phyloP scores from a whole-genome alignment of 345 rosid genomes.

The Isatis tinctoria region DNA sequence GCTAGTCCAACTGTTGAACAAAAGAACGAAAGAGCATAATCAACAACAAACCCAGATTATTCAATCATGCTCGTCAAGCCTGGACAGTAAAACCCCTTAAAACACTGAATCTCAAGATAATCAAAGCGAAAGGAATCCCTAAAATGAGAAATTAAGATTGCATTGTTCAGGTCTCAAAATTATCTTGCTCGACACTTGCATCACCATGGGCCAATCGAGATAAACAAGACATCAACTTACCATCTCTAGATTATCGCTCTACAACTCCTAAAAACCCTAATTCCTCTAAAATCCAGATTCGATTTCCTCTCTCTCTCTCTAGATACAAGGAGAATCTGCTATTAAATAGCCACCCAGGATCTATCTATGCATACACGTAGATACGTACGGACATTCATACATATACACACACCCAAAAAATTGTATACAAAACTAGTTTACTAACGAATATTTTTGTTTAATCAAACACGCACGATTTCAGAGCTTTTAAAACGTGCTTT shows the following conservation, averaged over 20 bases:
- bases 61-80: too few species aligned
- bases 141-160: conserved; percentile 1
- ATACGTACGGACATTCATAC: conserved; percentile 24
- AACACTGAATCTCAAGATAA: too few species aligned
- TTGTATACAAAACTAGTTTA: too few species aligned
- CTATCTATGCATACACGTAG: conserved; percentile 24
- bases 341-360: conserved; percentile 14
- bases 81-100: too few species aligned
- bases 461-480: too few species aligned
- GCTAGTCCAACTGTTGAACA: too few species aligned
- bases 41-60: too few species aligned
- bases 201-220: conserved; percentile 11
- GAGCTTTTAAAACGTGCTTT: too few species aligned
- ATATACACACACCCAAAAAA: too few species aligned
- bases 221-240: conserved; percentile 11
- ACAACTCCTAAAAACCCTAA: conserved; percentile 8
- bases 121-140: too few species aligned
- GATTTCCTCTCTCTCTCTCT: background rate
- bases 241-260: conserved; percentile 30
- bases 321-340: conserved; percentile 22
- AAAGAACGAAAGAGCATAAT: too few species aligned
- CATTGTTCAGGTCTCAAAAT: conserved; percentile 51
- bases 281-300: conserved; percentile 18
- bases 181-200: conserved; percentile 31
- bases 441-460: too few species aligned